A percentile compares a stretch with the other conserved stretches of the same genome.
phyloP scores from a whole-genome alignment of 495 filamentous ascomycete species.

The Penicillium riverlandense region DNA sequence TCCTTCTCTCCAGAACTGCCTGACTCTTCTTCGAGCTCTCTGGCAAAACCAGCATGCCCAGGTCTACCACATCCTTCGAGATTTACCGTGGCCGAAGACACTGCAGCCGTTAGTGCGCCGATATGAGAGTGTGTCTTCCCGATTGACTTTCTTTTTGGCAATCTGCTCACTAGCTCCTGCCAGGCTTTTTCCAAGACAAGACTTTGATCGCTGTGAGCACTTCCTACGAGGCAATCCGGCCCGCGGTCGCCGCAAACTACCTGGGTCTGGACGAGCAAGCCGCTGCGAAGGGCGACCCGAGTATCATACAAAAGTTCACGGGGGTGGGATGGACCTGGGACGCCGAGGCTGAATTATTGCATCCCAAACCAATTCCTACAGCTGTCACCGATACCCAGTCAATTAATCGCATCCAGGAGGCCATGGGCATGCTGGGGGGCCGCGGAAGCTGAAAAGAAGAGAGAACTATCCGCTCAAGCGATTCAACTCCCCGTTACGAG shows the following conservation, averaged over 20 bases:
- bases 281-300: constrained; percentile 23
- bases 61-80: constrained; percentile 35
- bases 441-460: constrained; percentile 11
- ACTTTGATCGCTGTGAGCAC: constrained; percentile 40
- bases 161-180: neutral
- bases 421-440: constrained; percentile 30
- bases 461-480: neutral
- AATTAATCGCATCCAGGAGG: constrained; percentile 21
- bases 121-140: constrained; percentile 30
- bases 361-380: constrained; percentile 27
- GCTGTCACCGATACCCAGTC: constrained; percentile 15
- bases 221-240: constrained; percentile 43
- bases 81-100: constrained; percentile 35
- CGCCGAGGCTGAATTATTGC: constrained; percentile 26
- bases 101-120: constrained; percentile 32
- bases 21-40: constrained; percentile 38
- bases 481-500: neutral
- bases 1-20: constrained; percentile 35
- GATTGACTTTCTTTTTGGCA: neutral
- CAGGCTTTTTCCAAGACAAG: constrained; percentile 40
- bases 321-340: constrained; percentile 43
- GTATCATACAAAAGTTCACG: constrained; percentile 31
- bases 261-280: constrained; percentile 33
- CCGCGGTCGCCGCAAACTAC: constrained; percentile 35
- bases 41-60: constrained; percentile 41